phyloP scores from a whole-genome alignment of 306 rosid species.

The Hippophae tibetana region DNA sequence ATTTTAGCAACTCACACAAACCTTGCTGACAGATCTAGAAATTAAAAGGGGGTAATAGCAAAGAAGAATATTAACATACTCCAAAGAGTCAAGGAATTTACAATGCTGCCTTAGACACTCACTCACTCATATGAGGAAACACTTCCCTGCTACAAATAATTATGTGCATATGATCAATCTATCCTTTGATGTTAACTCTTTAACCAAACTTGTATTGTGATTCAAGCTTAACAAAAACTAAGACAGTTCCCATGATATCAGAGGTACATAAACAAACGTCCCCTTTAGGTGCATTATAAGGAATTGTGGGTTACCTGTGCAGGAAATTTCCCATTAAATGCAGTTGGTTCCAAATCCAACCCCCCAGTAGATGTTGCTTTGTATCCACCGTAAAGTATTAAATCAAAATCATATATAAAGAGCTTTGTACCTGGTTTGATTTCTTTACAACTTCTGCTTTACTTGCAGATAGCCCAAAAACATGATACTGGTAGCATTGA shows the following conservation, averaged over 20 bases:
- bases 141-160: no score
- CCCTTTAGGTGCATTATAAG: not conserved
- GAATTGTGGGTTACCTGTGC: slow-evolving; percentile 50
- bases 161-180: no score
- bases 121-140: not conserved
- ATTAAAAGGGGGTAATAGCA: not conserved
- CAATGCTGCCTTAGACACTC: not conserved
- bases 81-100: not conserved
- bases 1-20: no score
- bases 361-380: slow-evolving; percentile 45
- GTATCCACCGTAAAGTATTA: slow-evolving; percentile 55
- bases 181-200: no score
- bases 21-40: no score
- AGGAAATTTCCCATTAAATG: slow-evolving; percentile 58
- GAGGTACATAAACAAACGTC: no score
- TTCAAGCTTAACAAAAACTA: no score
- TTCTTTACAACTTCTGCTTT: slow-evolving; percentile 35
- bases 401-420: slow-evolving; percentile 55
- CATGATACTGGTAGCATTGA: slow-evolving; percentile 49
- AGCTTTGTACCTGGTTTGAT: slow-evolving; percentile 39
- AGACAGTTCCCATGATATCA: no score
- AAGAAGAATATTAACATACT: not conserved
- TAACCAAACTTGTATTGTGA: no score
- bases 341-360: slow-evolving; percentile 42
- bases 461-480: slow-evolving; percentile 56